Evolutionary conservation across 164 flowering plant species (phyloP).

Genomic region (Sedum album): DNA sequence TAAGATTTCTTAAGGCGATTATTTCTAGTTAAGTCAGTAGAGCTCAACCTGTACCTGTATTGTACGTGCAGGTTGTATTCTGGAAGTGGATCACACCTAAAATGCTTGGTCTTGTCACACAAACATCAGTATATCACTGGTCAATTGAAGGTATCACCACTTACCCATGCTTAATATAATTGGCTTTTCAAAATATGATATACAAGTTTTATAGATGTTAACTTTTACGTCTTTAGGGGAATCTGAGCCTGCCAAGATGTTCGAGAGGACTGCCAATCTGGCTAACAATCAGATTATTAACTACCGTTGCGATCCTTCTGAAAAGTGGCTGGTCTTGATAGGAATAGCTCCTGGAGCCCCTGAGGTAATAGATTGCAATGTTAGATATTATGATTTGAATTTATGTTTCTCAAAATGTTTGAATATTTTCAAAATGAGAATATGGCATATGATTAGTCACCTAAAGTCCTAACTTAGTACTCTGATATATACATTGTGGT

Average conservation of each 20-base stretch:
- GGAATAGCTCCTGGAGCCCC: conserved; percentile 98
- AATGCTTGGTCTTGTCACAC: conserved; percentile 90
- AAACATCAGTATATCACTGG: conserved; percentile 95
- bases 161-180: background rate
- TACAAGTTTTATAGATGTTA: background rate
- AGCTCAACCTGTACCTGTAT: conserved; percentile 25
- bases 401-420: background rate
- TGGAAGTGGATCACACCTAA: conserved; percentile 98
- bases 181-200: background rate
- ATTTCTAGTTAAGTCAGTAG: background rate
- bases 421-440: background rate
- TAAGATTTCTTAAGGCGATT: background rate
- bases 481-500: background rate
- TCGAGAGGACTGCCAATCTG: conserved; percentile 93
- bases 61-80: conserved; percentile 89
- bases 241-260: conserved; percentile 87
- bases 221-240: conserved; percentile 48
- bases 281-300: conserved; percentile 87
- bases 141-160: conserved; percentile 66
- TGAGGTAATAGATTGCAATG: conserved; percentile 46
- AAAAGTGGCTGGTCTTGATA: conserved; percentile 95
- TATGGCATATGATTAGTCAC: background rate
- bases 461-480: too few relatives aligned
- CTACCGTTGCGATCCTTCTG: conserved; percentile 85
- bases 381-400: background rate